Conservation (phyloP, 331 rosid species). For the Malus hybrid region DNA sequence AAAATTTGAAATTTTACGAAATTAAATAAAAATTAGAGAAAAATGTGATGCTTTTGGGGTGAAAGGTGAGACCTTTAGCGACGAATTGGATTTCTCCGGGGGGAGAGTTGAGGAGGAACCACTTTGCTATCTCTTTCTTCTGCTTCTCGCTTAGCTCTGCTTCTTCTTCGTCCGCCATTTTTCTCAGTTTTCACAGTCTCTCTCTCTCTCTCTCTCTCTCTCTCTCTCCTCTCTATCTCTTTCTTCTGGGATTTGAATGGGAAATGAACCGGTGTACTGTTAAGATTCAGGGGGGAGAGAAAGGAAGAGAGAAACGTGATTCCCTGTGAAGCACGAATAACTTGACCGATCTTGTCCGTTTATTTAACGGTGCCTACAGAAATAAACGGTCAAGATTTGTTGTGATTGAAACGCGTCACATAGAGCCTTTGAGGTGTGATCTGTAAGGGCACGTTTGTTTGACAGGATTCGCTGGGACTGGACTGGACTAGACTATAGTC, state of each 20-base stretch:
- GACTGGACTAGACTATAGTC: no score
- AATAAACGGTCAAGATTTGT: constrained; percentile 4
- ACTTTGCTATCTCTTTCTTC: constrained; percentile 81
- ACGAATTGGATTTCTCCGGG: constrained; percentile 98
- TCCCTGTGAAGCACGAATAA: not conserved
- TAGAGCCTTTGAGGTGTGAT: no score
- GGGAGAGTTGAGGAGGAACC: constrained; percentile 98
- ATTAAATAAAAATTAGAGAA: not conserved
- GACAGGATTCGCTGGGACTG: no score
- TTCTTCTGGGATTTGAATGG: constrained; percentile 4
- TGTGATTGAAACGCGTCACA: constrained; percentile 10
- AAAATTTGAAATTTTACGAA: not conserved
- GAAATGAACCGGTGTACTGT: not conserved
- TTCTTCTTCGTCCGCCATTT: constrained; percentile 84
- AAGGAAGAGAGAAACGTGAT: not conserved
- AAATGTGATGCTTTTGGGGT: not conserved
- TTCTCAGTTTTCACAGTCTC: not conserved
- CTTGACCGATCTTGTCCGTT: constrained; percentile 23
- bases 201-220: not conserved
- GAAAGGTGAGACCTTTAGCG: constrained; percentile 56
- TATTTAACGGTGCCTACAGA: constrained; percentile 4
- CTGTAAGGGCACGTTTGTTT: no score
- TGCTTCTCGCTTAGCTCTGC: constrained; percentile 82
- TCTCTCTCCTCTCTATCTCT: not conserved
- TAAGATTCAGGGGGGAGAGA: not conserved